Evolutionary conservation across 2,329 filamentous ascomycete species (phyloP).

Genomic region (Neofusicoccum parvum): DNA sequence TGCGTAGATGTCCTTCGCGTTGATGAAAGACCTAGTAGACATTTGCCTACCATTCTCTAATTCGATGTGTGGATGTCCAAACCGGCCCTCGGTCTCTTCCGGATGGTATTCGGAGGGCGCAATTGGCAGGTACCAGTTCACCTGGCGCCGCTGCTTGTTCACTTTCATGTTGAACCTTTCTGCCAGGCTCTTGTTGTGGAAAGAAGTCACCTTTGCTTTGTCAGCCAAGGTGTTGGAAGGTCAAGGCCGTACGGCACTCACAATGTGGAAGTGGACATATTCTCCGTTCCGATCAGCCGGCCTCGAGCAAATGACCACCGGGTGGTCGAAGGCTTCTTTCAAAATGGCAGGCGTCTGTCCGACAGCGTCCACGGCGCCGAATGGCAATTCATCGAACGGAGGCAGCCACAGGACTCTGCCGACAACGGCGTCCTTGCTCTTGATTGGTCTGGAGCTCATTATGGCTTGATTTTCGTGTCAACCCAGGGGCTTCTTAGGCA

Average conservation of each 20-base stretch:
- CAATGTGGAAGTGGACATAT: slow-evolving; percentile 38
- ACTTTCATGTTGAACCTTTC: slow-evolving; percentile 32
- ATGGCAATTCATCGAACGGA: background rate
- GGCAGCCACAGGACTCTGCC: slow-evolving; percentile 16
- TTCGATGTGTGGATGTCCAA: background rate
- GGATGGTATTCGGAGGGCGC: slow-evolving; percentile 35
- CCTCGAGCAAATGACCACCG: slow-evolving; percentile 36
- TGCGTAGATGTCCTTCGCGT: slow-evolving; percentile 37
- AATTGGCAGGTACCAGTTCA: slow-evolving; percentile 39
- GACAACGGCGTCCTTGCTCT: background rate
- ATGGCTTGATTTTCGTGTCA: background rate
- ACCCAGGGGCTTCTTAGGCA: background rate
- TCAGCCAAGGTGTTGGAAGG: background rate
- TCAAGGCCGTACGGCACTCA: slow-evolving; percentile 24
- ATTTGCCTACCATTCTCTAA: slow-evolving; percentile 30
- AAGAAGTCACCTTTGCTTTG: slow-evolving; percentile 35
- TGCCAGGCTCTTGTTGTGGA: slow-evolving; percentile 36
- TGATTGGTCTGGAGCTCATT: background rate
- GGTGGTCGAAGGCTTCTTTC: slow-evolving; percentile 37
- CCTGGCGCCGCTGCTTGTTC: slow-evolving; percentile 33
- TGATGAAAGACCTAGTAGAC: slow-evolving; percentile 38
- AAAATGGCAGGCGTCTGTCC: background rate
- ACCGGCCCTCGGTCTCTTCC: slow-evolving; percentile 28
- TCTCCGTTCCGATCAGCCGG: slow-evolving; percentile 27
- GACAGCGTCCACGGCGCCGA: background rate